phyloP scores from a whole-genome alignment of 345 rosid genomes.

The Abelmoschus esculentus region DNA sequence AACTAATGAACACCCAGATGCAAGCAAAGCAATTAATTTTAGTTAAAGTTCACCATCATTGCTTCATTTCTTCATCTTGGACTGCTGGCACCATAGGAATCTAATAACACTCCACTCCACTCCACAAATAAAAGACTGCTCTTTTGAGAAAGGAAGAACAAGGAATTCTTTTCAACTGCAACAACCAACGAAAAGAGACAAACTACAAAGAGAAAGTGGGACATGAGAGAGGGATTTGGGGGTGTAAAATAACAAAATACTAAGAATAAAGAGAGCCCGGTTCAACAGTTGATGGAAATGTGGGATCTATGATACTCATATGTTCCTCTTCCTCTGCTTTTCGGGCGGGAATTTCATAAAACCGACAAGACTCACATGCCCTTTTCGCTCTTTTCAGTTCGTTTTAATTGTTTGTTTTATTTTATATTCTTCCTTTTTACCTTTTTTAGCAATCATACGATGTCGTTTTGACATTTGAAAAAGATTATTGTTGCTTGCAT shows the following conservation, averaged over 20 bases:
- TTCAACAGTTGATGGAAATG: not conserved
- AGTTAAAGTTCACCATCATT: constrained; percentile 2
- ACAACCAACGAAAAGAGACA: not conserved
- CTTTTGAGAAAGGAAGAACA: not conserved
- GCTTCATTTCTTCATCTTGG: not conserved
- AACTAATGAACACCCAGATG: not conserved
- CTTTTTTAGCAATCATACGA: not conserved
- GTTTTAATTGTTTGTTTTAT: not conserved
- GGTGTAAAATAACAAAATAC: not conserved
- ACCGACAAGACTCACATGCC: constrained; percentile 6
- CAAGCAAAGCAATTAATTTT: constrained; percentile 2
- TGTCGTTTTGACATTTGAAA: not conserved
- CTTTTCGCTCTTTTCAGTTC: not conserved
- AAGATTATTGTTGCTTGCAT: not conserved
- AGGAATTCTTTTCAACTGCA: constrained; percentile 3
- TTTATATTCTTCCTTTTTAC: not conserved
- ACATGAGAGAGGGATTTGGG: not conserved
- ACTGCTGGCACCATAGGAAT: not conserved
- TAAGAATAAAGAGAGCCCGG: not conserved
- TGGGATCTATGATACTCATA: constrained; percentile 5
- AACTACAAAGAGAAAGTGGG: constrained; percentile 1
- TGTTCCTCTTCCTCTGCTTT: not conserved
- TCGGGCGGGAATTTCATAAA: not conserved
- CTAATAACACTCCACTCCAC: constrained; percentile 2
- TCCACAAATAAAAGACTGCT: constrained; percentile 1